Evolutionary conservation across 2,329 filamentous ascomycete species (phyloP), one percentile per base, ranked within the genome.

Genomic region (Pyricularia sp.): DNA sequence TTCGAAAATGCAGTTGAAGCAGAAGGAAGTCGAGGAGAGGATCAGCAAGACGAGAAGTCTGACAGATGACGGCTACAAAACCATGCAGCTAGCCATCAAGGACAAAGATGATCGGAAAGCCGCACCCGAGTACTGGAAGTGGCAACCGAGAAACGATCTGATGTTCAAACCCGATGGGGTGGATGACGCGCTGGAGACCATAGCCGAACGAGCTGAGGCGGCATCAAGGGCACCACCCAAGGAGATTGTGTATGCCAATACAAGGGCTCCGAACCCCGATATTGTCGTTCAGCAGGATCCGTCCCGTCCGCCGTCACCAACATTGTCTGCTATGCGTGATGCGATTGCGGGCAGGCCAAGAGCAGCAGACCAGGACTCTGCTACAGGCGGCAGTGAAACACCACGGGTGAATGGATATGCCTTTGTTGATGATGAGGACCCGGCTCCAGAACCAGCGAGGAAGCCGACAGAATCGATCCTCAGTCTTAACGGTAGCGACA

Each of bases 361-460:
- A 9, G 78, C 81, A 2, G 82, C 81, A 9, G 84, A 87, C 28
- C 84, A 85, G 13, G 87, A 91, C 69, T 84, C 84, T 6, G 78
- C 75, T 4, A 74, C 78, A 10, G 53, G 19, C 22, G 70, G 88
- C 19, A 83, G 82, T 66, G 92, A 96, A 74, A 97, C 93, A 0
- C 94, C 93, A 0, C 84, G 91, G 2, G 90, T 97, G 0, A 96
- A 96, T 68, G 94, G 94, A 1, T 99, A 97, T 74, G 85, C 91
- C 0, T 97, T 96, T 75, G 93, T 99, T 44, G 92, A 96, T 69
- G 91, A 96, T 65, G 89, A 89, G 62, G 81, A 84, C 55, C 83
- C 84, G 0, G 81, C 81, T 19, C 71, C 80, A 64, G 79, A 80
- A 63, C 69, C 75, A 9, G 77, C 49, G 13, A 13, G 9, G 9